A percentile compares a stretch with the other conserved stretches of the same genome.
These are phyloP conservation scores for Hygrocybe coccinea DNA, from an alignment of 768 basidiomycete species.

Conservation along the genomic window DNA sequence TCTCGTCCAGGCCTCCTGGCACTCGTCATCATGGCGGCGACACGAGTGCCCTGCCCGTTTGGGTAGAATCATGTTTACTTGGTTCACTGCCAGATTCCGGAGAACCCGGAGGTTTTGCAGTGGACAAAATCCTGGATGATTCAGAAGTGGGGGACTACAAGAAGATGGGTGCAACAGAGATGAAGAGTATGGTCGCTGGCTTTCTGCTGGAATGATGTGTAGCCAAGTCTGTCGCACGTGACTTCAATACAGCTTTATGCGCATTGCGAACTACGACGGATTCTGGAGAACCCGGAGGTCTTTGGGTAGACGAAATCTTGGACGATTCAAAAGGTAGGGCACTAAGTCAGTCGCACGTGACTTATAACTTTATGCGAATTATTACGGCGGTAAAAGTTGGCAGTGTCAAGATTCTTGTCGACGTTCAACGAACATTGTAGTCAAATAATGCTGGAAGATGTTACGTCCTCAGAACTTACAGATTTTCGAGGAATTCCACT, in stretches of 20 bases:
- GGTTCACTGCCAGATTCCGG: not conserved
- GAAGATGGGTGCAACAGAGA: conserved; percentile 27
- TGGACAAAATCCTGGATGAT: not conserved
- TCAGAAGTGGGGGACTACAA: conserved; percentile 30
- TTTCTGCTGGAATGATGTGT: conserved; percentile 33
- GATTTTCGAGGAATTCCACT: not conserved
- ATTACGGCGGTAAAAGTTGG: too few relatives aligned
- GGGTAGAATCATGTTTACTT: conserved; percentile 27
- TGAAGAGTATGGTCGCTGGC: conserved; percentile 35
- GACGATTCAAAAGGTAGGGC: conserved; percentile 28
- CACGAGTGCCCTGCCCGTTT: conserved; percentile 33
- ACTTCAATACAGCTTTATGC: too few relatives aligned
- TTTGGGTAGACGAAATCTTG: not conserved
- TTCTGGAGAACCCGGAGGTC: not conserved
- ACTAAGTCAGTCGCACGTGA: not conserved
- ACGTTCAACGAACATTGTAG: too few relatives aligned
- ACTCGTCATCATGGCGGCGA: not conserved
- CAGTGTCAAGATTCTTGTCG: too few relatives aligned
- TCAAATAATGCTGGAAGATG: not conserved
- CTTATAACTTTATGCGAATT: too few relatives aligned
- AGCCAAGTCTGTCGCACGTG: too few relatives aligned
- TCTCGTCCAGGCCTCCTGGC: conserved; percentile 16
- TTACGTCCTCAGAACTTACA: not conserved
- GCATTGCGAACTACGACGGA: too few relatives aligned
- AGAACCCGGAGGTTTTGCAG: not conserved